Base-by-base conservation (phyloP, 768 basidiomycete genomes). In the Lactarius indigo region DNA sequence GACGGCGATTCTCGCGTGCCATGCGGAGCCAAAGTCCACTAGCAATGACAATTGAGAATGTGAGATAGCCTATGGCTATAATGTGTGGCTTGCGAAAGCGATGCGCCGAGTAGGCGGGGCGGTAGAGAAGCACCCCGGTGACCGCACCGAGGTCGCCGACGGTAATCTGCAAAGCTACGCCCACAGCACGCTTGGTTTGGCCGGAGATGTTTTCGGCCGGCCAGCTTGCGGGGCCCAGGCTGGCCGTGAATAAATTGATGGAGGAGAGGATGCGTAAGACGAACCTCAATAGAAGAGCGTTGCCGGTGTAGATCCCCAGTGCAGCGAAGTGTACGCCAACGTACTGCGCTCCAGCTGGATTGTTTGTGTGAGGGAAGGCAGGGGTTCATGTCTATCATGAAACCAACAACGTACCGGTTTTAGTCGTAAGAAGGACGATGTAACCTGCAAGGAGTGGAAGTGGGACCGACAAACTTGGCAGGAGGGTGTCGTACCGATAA, bases 151-250 rank as follows among this genome's bases (percentile, higher is more conserved):
- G 76, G 68, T 88, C 84, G 15, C 85, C 85, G 13, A 88, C 81
- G 10, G 83, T 84, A 57, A 89, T 87, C 71, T 88, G 87, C 80
- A 85, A 81, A 1, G 84, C 87, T 4, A 86, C 80, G 1, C 84
- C 84, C 2, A 86, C 79, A 0, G 87, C 86, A 15, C 87, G 81
- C 72, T 88, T 87, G 4, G 86, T 88, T 70, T 88, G 87, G 13
- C 83, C 84, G 15, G 85, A 85, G n/a, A 89, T 85, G 68, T 88
- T 88, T 74, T 88, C 87, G 20, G 83, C 79, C 1, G 86, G 85
- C 84, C 87, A 87, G 47, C 65, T 39, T 55, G 33, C 28, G 18
- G 33, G 12, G n/a, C 59, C 47, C 50, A n/a, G 26, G 56, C 17
- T 28, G 20, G 35, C 23, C 13, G 5, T 52, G 50, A 52, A 58